Percentiles rank a stretch among this genome's conserved stretches.
Evolutionary conservation across 2,329 filamentous ascomycete genomes (phyloP).

Genomic region (Arthrobotrys megalospora): DNA sequence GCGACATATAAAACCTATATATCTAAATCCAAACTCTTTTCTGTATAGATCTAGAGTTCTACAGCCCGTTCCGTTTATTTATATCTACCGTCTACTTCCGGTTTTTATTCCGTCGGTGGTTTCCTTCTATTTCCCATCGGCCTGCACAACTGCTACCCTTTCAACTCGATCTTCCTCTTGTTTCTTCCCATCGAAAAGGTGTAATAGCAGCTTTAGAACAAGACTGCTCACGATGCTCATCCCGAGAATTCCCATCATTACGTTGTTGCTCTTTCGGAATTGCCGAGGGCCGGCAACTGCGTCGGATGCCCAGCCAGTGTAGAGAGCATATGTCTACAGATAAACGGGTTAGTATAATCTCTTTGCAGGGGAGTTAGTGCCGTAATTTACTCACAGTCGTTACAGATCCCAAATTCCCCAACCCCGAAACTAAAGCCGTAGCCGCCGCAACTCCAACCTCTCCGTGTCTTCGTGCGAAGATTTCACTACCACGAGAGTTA

Average conservation of each 20-base stretch:
- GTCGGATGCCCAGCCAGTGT: slow-evolving; percentile 87
- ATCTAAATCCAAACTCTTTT: too few relatives aligned
- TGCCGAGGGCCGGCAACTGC: slow-evolving; percentile 77
- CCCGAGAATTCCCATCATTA: slow-evolving; percentile 88
- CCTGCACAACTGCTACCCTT: slow-evolving; percentile 7
- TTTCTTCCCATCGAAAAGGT: slow-evolving; percentile 41
- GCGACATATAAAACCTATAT: too few relatives aligned
- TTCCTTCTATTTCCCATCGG: neutral
- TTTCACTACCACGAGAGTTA: slow-evolving; percentile 70
- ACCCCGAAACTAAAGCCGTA: slow-evolving; percentile 85
- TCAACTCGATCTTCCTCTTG: neutral
- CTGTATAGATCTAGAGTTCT: neutral
- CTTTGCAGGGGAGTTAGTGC: neutral
- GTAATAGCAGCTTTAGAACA: slow-evolving; percentile 39
- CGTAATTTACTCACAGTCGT: slow-evolving; percentile 71
- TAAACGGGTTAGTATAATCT: slow-evolving; percentile 7
- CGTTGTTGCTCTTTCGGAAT: slow-evolving; percentile 86
- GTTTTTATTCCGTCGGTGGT: too few relatives aligned
- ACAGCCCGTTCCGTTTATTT: neutral
- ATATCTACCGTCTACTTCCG: neutral
- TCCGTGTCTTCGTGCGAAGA: slow-evolving; percentile 89
- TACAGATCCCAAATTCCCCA: slow-evolving; percentile 89
- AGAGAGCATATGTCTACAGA: slow-evolving; percentile 81
- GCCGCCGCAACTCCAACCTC: slow-evolving; percentile 92
- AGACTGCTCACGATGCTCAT: slow-evolving; percentile 77